Evolutionary conservation across 129 eudicot species (phyloP), one percentile per base, ranked within the genome.

Genomic region (Helianthus tuberosus): DNA sequence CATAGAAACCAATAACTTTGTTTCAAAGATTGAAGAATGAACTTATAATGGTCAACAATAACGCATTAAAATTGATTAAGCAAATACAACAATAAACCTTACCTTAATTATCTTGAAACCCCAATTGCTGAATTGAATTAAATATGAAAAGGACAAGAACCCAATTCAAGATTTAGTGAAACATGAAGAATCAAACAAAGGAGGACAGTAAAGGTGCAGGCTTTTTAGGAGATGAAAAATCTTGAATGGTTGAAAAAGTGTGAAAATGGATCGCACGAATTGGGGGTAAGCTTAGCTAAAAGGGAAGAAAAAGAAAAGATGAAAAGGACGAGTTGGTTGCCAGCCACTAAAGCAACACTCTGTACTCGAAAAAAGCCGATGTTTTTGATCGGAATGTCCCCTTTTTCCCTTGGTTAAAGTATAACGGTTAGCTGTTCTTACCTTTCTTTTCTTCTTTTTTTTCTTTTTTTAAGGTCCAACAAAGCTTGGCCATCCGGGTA

Each of bases 281-380:
- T 64, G 51, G 48, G 82, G 75, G 67, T 27, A 20, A 64, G 53
- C 4, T 20, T 25, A 49, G 81, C 47, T 43, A 54, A 76, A 44
- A 69, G 64, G n/a, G 20, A 27, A 27, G 17, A 53, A 15, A 50
- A 57, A 14, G 57, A 38, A 79, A 77, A 77, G 74, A 73, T 66
- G 51, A 85, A 75, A 83, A 85, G 71, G 86, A 86, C 75, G 87
- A 86, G 86, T 80, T 80, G 94, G 80, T 84, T 86, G 97, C 87
- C 82, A 82, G 92, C 97, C 97, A 91, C 87, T 84, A 84, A 48
- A 80, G 87, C 82, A 79, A 91, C 91, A 88, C 78, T 66, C 52
- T 91, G 90, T 88, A 70, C 58, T 77, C 95, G 57, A 86, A 84
- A 85, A 81, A 86, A 50, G 82, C 82, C 87, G 83, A 77, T 14